Conservation (phyloP, 2,329 filamentous ascomycete genomes). For the Aureobasidium sp. region DNA sequence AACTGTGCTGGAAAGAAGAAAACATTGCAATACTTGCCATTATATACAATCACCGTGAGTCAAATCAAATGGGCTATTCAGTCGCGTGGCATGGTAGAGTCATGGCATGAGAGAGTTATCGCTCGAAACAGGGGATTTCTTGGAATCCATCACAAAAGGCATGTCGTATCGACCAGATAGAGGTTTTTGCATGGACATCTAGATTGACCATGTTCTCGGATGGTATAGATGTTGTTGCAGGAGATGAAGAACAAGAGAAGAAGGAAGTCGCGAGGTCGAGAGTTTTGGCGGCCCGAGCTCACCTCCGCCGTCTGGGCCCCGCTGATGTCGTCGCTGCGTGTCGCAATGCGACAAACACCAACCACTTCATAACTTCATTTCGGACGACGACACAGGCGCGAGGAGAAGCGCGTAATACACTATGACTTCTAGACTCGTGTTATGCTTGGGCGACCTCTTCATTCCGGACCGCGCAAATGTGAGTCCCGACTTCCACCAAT, state of each 20-base stretch:
- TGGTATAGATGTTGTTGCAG: neutral
- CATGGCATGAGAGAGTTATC: neutral
- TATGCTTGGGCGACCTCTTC: conserved; percentile 88
- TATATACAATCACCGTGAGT: neutral
- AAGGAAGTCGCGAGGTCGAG: neutral
- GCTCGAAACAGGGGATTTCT: neutral
- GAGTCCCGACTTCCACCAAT: conserved; percentile 23
- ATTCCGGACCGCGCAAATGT: conserved; percentile 86
- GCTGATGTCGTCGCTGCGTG: conserved; percentile 5
- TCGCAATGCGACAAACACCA: neutral
- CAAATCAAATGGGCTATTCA: neutral
- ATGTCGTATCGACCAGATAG: neutral
- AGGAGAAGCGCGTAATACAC: conserved; percentile 16
- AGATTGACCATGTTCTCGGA: neutral
- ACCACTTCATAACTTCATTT: neutral
- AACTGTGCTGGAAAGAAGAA: neutral
- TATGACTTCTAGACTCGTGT: conserved; percentile 79
- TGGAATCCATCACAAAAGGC: neutral
- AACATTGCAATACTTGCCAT: neutral
- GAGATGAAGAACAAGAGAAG: neutral
- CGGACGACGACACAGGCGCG: neutral
- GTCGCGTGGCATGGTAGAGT: neutral
- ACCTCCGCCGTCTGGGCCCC: conserved; percentile 10
- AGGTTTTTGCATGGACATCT: rapidly evolving
- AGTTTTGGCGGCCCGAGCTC: neutral